A percentile compares a stretch with the other conserved stretches of the same genome.
Evolutionary conservation across 139 green algal genomes (phyloP).

Genomic region (Penium margaritaceum): DNA sequence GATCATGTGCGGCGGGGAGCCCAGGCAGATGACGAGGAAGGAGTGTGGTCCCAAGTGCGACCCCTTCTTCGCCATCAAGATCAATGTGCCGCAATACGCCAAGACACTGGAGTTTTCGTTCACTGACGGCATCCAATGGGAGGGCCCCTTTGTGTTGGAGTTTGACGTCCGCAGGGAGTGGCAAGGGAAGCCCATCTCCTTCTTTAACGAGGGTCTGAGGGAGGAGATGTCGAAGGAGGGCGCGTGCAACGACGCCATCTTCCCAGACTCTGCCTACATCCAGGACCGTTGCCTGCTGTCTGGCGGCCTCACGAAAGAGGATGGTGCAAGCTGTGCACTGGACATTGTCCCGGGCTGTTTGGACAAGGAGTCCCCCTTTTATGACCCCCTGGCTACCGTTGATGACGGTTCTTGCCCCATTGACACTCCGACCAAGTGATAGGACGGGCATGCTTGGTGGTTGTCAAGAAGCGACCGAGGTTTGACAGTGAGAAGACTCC

Average conservation of each 20-base stretch:
- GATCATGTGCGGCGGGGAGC: conserved; percentile 49
- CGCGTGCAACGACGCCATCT: conserved; percentile 47
- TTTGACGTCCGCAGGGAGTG: conserved; percentile 34
- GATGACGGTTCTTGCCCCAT: conserved; percentile 49
- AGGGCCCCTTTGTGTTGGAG: conserved; percentile 36
- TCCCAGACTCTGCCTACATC: conserved; percentile 38
- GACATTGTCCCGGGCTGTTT: conserved; percentile 46
- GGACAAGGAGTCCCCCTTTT: conserved; percentile 48
- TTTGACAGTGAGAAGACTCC: too few species aligned
- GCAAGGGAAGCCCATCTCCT: conserved; percentile 31
- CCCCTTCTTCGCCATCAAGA: conserved; percentile 47
- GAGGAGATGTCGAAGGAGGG: conserved; percentile 38
- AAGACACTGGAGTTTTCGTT: conserved; percentile 49
- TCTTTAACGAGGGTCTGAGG: conserved; percentile 48
- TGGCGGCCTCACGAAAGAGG: conserved; percentile 6
- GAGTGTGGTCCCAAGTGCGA: conserved; percentile 39
- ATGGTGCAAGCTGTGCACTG: conserved; percentile 41
- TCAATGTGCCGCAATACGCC: conserved; percentile 48
- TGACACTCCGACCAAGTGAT: conserved; percentile 7
- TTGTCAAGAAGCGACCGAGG: too few species aligned
- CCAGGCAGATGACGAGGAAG: conserved; percentile 41
- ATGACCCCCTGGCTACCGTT: conserved; percentile 46
- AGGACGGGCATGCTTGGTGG: neutral
- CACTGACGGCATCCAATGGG: conserved; percentile 48
- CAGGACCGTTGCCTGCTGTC: conserved; percentile 42